These are phyloP conservation scores for Ophiostoma novo-ulmi DNA, from an alignment of 2,329 filamentous ascomycete genomes.

Conservation along the genomic window DNA sequence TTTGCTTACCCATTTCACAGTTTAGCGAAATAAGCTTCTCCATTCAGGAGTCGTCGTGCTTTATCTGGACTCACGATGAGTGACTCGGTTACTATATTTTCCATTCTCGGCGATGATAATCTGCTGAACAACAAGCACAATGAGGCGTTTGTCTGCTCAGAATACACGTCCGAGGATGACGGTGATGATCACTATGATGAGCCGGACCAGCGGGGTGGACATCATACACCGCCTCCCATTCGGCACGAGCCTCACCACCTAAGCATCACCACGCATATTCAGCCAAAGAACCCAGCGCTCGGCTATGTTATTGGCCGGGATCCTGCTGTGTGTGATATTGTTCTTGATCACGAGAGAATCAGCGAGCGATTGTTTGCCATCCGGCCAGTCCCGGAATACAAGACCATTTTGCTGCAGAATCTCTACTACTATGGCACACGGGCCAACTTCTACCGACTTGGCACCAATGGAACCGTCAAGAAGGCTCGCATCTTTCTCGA, in stretches of 20 bases:
- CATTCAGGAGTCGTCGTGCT: not conserved
- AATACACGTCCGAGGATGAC: constrained; percentile 10
- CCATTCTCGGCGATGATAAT: constrained; percentile 10
- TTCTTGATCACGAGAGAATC: constrained; percentile 9
- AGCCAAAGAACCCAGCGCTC: constrained; percentile 6
- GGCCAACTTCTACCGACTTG: constrained; percentile 5
- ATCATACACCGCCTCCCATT: constrained; percentile 6
- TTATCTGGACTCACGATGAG: not conserved
- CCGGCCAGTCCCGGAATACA: not conserved
- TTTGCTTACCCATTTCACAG: not conserved
- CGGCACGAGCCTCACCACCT: constrained; percentile 11
- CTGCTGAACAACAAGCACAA: constrained; percentile 11
- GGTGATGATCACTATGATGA: constrained; percentile 6
- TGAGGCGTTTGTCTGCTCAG: constrained; percentile 5
- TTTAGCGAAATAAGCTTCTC: not conserved
- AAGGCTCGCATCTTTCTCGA: constrained; percentile 1
- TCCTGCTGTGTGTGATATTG: constrained; percentile 14
- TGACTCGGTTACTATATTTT: constrained; percentile 10
- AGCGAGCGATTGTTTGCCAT: constrained; percentile 18
- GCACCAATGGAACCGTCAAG: not conserved
- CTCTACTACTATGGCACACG: constrained; percentile 11
- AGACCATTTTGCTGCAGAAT: constrained; percentile 2
- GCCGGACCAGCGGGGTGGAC: constrained; percentile 9
- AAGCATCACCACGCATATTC: constrained; percentile 13
- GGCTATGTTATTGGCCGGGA: constrained; percentile 21